Conservation (phyloP, 257 asterid genomes). For the Osmanthus fragrans region DNA sequence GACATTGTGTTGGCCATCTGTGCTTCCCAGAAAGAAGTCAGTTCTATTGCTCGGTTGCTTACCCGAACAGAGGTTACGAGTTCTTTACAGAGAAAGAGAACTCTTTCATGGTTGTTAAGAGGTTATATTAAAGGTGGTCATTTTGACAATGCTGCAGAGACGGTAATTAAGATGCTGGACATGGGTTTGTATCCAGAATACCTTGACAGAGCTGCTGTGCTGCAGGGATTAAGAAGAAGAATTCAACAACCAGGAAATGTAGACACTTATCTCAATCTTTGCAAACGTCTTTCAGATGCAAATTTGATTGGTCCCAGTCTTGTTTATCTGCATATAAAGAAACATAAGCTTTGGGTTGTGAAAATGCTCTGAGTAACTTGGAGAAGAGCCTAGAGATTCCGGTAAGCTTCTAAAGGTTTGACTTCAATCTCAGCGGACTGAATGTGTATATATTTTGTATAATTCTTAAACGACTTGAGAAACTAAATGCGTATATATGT, state of each 20-base stretch:
- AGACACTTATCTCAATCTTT: constrained; percentile 65
- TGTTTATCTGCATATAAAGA: constrained; percentile 70
- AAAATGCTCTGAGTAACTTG: constrained; percentile 58
- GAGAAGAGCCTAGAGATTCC: background rate
- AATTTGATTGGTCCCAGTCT: constrained; percentile 69
- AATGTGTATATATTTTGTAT: background rate
- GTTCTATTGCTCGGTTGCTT: constrained; percentile 64
- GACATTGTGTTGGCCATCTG: constrained; percentile 92
- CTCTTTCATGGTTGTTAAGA: constrained; percentile 79
- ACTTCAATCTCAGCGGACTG: background rate
- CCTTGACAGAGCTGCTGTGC: constrained; percentile 72
- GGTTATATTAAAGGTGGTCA: constrained; percentile 96
- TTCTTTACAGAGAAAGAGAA: constrained; percentile 59
- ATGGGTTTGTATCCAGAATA: constrained; percentile 68
- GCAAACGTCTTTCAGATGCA: constrained; percentile 77
- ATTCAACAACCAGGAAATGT: constrained; percentile 58
- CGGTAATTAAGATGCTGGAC: constrained; percentile 73
- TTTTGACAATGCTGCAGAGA: constrained; percentile 76
- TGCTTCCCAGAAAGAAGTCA: constrained; percentile 70
- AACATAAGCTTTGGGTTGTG: constrained; percentile 74
- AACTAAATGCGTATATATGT: background rate
- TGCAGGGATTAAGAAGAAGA: constrained; percentile 73
- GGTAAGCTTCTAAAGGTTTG: background rate
- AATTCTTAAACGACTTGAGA: background rate
- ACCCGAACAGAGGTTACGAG: constrained; percentile 60